Evolutionary conservation across 129 eudicot species (phyloP).

Genomic region (Arctium lappa): DNA sequence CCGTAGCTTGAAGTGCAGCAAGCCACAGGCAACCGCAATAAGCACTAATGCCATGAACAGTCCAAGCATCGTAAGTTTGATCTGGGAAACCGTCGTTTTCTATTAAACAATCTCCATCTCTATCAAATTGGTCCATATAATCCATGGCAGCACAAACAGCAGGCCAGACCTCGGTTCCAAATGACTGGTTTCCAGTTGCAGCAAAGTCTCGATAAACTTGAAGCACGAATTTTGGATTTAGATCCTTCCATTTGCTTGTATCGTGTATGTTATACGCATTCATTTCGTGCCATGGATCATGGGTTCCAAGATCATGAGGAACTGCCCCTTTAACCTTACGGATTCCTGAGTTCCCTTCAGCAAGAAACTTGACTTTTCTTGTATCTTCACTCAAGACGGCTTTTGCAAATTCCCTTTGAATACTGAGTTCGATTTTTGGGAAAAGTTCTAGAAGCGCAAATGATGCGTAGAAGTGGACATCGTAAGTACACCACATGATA

Average conservation of each 20-base stretch:
- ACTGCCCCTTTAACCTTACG: constrained; percentile 88
- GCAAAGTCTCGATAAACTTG: constrained; percentile 90
- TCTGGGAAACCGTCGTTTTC: constrained; percentile 97
- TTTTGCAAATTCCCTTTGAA: constrained; percentile 90
- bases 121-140: constrained; percentile 91
- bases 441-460: constrained; percentile 89
- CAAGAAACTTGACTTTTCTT: constrained; percentile 76
- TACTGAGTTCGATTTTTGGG: constrained; percentile 90
- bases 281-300: constrained; percentile 99
- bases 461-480: constrained; percentile 95
- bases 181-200: constrained; percentile 73
- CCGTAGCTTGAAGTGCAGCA: constrained; percentile 94
- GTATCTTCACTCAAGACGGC: constrained; percentile 81
- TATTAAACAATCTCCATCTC: constrained; percentile 69
- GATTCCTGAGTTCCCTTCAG: constrained; percentile 87
- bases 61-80: constrained; percentile 98
- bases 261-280: constrained; percentile 96
- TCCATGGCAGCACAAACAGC: constrained; percentile 94
- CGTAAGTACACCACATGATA: constrained; percentile 99
- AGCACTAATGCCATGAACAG: constrained; percentile 93
- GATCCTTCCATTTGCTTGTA: constrained; percentile 94
- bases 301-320: constrained; percentile 97
- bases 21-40: constrained; percentile 95
- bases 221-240: constrained; percentile 92
- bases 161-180: constrained; percentile 93